Base-by-base conservation (phyloP, 2,329 filamentous ascomycete genomes). In the Fusarium sp. region DNA sequence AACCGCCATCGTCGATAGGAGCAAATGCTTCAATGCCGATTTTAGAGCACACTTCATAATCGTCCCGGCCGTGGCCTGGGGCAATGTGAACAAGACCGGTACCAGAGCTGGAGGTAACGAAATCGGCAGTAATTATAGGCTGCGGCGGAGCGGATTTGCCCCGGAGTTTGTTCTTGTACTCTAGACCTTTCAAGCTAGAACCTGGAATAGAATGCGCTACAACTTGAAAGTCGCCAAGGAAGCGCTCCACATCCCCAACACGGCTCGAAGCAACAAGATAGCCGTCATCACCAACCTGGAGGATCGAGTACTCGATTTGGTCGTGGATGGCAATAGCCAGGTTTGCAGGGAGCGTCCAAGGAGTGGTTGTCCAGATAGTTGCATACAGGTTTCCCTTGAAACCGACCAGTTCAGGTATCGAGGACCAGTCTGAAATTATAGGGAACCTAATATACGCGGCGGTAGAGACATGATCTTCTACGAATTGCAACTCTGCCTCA, bases 361-460 rank as follows among this genome's bases (percentile, higher is more conserved):
- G 96, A 2, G 96, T 99, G 0, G 96, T 99, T 5, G 96, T 99
- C 96, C 96, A 99, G 58, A 98, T 94, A n/a, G 96, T 88, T n/a
- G 93, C 94, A 80, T 88, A 92, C 17, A 98, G 79, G 10, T 86
- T 83, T 8, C 87, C 86, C 11, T 82, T 74, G 28, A 89, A 80
- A 7, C 73, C 70, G 31, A 80, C 75, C 56, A 89, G 77, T 17
- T 80, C 81, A 1, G 82, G 78, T 6, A 83, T 74, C 9, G 73
- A 72, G 15, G 69, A 76, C 72, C 75, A 78, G 57, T 82, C 80
- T 12, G 80, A 81, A 18, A 90, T 81, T 35, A 98, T 86, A 2
- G 91, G 93, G 78, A 97, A 97, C 68, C 90, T 91, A 49, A 99
- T 89, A 80, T 92, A 96, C n/a, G 93, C 93, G 3, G 93, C 88